These are phyloP conservation scores for Jacaranda copaia DNA, from an alignment of 257 asterid species.

Conservation along the genomic window DNA sequence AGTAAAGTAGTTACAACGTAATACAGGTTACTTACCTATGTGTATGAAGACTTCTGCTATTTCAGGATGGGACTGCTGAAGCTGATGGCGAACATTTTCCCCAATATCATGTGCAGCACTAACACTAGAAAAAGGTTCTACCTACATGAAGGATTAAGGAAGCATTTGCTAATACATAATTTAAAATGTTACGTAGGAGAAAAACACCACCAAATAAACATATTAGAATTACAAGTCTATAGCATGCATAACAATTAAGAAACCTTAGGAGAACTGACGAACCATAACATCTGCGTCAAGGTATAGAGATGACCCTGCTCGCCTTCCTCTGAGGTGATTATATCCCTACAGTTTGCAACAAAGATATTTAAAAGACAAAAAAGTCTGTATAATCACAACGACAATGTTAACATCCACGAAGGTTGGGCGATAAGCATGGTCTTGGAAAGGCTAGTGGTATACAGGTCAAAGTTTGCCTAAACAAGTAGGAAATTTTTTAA, in stretches of 20 bases:
- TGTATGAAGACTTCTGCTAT: conserved; percentile 94
- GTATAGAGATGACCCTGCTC: conserved; percentile 92
- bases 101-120: conserved; percentile 95
- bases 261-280: conserved; percentile 25
- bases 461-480: not conserved
- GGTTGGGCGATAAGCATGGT: not conserved
- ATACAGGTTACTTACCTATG: conserved; percentile 56
- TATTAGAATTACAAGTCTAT: not conserved
- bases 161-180: conserved; percentile 19
- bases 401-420: not conserved
- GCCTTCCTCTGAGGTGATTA: conserved; percentile 87
- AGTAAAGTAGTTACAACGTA: no score
- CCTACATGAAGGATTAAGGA: conserved; percentile 50
- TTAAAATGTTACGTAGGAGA: not conserved
- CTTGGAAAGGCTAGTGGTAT: not conserved
- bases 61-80: conserved; percentile 81
- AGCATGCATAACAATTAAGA: conserved; percentile 10
- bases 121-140: conserved; percentile 93
- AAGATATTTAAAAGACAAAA: conserved; percentile 23
- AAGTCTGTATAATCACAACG: not conserved
- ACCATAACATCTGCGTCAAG: conserved; percentile 95
- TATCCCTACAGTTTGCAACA: conserved; percentile 70
- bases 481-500: no score
- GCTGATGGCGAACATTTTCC: conserved; percentile 72
- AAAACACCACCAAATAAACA: not conserved